Evolutionary conservation across 495 filamentous ascomycete species (phyloP).

Genomic region (Clavariopsis aquatica): DNA sequence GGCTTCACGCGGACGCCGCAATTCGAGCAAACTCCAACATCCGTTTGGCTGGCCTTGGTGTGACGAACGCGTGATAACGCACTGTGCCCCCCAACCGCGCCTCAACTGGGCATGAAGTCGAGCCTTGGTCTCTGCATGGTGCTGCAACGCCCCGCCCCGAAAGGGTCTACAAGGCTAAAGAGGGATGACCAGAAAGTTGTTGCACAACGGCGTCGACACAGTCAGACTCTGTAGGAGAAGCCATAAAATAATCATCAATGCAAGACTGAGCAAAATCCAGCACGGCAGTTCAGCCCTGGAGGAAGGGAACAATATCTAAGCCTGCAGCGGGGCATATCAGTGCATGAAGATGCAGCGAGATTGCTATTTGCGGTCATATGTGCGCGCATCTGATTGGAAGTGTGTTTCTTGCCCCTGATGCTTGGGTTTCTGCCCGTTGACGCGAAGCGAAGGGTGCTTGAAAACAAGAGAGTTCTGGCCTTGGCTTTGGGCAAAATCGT

Average conservation of each 20-base stretch:
- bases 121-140: not conserved
- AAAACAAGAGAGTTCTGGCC: too few species aligned
- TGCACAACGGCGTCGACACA: slow-evolving; percentile 12
- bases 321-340: not conserved
- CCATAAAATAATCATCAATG: slow-evolving; percentile 13
- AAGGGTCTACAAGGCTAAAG: not conserved
- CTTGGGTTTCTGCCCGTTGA: not conserved
- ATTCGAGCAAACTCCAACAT: not conserved
- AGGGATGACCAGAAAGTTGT: too few species aligned
- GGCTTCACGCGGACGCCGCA: too few species aligned
- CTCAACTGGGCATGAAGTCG: not conserved
- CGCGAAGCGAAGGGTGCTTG: too few species aligned
- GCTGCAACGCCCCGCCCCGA: not conserved
- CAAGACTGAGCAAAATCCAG: not conserved
- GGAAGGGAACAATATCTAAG: slow-evolving; percentile 23
- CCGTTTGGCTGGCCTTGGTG: not conserved
- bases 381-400: slow-evolving; percentile 11
- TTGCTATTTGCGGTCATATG: slow-evolving; percentile 3
- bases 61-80: not conserved
- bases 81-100: not conserved
- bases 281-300: slow-evolving; percentile 24
- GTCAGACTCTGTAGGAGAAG: too few species aligned
- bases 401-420: slow-evolving; percentile 6
- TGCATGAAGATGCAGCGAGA: slow-evolving; percentile 21
- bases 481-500: too few species aligned